Percentiles rank a stretch among this genome's conserved stretches.
Evolutionary conservation across 805 yeast genomes (phyloP).

Genomic region (Kazachstania martiniae): DNA sequence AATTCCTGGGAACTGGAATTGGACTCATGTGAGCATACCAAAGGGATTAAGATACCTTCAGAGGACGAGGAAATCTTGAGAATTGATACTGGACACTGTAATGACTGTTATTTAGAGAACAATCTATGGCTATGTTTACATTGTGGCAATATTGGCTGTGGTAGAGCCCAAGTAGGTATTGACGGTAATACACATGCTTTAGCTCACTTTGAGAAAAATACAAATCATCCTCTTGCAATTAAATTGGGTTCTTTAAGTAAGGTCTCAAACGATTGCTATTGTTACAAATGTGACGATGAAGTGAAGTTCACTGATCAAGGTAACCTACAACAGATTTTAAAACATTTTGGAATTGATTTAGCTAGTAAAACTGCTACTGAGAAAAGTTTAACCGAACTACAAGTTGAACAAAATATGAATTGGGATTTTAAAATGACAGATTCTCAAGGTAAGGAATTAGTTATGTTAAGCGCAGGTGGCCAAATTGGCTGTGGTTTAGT

Average conservation of each 20-base stretch:
- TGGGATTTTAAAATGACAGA: slow-evolving; percentile 87
- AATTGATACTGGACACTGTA: slow-evolving; percentile 31
- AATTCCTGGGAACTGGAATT: slow-evolving; percentile 90
- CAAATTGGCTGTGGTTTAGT: slow-evolving; percentile 70
- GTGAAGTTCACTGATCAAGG: slow-evolving; percentile 50
- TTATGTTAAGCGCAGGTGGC: slow-evolving; percentile 34
- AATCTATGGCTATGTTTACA: slow-evolving; percentile 88
- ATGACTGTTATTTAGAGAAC: slow-evolving; percentile 50
- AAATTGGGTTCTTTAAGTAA: slow-evolving; percentile 81
- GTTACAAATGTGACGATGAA: slow-evolving; percentile 85
- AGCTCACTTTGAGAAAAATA: slow-evolving; percentile 42
- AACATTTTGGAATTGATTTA: slow-evolving; percentile 58
- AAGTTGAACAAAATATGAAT: slow-evolving; percentile 82
- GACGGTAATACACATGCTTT: slow-evolving; percentile 93
- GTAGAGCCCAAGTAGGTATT: slow-evolving; percentile 85
- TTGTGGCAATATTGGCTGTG: slow-evolving; percentile 93
- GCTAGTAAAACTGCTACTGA: slow-evolving; percentile 56
- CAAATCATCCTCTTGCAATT: slow-evolving; percentile 72
- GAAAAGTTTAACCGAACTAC: slow-evolving; percentile 77
- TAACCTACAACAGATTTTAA: slow-evolving; percentile 30
- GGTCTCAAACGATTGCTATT: slow-evolving; percentile 68
- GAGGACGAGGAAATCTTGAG: no score
- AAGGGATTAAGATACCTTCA: slow-evolving; percentile 28
- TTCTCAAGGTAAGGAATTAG: slow-evolving; percentile 52
- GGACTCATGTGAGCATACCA: slow-evolving; percentile 66